Conservation (phyloP, 1,284 basidiomycete genomes). For the Hemileia vastatrix region DNA sequence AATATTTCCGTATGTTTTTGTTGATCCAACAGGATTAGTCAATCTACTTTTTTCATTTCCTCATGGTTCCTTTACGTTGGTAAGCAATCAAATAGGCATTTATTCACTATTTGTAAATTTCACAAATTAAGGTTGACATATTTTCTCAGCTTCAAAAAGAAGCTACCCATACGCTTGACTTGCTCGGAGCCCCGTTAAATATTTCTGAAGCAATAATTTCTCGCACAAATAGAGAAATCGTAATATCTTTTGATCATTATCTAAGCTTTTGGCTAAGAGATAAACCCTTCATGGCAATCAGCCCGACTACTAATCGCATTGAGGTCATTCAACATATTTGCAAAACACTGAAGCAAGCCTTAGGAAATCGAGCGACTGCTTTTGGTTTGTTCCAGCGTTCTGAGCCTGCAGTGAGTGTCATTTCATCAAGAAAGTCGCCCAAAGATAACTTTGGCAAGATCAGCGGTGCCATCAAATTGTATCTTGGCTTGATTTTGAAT, state of each 20-base stretch:
- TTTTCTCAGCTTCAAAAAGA: constrained; percentile 7
- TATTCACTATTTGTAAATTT: too few relatives aligned
- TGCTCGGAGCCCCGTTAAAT: constrained; percentile 9
- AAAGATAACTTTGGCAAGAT: too few relatives aligned
- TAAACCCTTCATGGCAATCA: constrained; percentile 39
- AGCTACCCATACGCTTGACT: constrained; percentile 6
- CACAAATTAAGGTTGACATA: too few relatives aligned
- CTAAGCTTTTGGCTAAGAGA: too few relatives aligned
- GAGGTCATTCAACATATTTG: constrained; percentile 1
- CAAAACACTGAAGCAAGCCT: constrained; percentile 1
- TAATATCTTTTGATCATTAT: too few relatives aligned
- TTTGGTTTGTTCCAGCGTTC: not conserved
- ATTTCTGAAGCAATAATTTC: constrained; percentile 9
- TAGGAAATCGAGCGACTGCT: constrained; percentile 9
- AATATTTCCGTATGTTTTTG: too few relatives aligned
- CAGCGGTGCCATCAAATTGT: not conserved
- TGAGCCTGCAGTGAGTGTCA: not conserved
- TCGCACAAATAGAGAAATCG: too few relatives aligned
- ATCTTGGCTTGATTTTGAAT: constrained; percentile 65
- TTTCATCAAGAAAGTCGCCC: too few relatives aligned
- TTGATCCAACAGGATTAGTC: constrained; percentile 67
- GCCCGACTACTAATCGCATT: constrained; percentile 64
- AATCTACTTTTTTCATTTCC: too few relatives aligned
- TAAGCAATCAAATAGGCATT: too few relatives aligned
- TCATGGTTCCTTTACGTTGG: too few relatives aligned